These are phyloP conservation scores for Leptographium procerum DNA, from an alignment of 2,329 filamentous ascomycete genomes.

Conservation along the genomic window DNA sequence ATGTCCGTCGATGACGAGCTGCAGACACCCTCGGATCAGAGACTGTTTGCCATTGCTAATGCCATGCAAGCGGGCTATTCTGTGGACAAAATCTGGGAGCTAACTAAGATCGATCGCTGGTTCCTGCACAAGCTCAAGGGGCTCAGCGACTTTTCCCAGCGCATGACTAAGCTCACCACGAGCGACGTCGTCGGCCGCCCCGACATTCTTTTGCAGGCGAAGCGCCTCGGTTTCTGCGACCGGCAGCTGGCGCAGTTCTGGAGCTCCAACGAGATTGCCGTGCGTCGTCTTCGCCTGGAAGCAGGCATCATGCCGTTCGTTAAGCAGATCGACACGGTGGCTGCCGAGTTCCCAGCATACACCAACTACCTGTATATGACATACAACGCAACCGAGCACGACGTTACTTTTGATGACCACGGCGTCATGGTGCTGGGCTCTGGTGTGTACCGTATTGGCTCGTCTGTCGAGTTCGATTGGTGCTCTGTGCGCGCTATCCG, in stretches of 20 bases:
- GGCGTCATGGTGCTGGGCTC: constrained; percentile 95
- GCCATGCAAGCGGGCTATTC: constrained; percentile 91
- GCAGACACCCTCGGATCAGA: constrained; percentile 94
- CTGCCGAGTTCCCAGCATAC: constrained; percentile 85
- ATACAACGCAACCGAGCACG: constrained; percentile 82
- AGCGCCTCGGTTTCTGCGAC: constrained; percentile 90
- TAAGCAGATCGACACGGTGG: constrained; percentile 98
- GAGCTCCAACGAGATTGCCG: constrained; percentile 85
- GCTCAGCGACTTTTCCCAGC: constrained; percentile 77
- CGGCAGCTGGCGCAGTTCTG: constrained; percentile 88
- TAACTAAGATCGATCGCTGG: constrained; percentile 99
- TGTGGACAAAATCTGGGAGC: constrained; percentile 94
- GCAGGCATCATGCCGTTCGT: constrained; percentile 78
- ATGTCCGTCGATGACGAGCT: constrained; percentile 96
- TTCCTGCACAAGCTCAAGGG: constrained; percentile 88
- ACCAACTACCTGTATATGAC: constrained; percentile 97
- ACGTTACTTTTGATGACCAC: constrained; percentile 75
- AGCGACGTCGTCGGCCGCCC: constrained; percentile 53
- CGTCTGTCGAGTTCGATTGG: constrained; percentile 98
- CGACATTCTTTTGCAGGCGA: constrained; percentile 66
- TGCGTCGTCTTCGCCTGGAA: constrained; percentile 75
- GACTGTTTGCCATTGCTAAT: constrained; percentile 93
- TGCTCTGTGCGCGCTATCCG: constrained; percentile 91
- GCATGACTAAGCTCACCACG: constrained; percentile 56
- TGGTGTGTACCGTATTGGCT: constrained; percentile 93